Base-by-base conservation (phyloP, 768 basidiomycete species). In the Lactarius tabidus region DNA sequence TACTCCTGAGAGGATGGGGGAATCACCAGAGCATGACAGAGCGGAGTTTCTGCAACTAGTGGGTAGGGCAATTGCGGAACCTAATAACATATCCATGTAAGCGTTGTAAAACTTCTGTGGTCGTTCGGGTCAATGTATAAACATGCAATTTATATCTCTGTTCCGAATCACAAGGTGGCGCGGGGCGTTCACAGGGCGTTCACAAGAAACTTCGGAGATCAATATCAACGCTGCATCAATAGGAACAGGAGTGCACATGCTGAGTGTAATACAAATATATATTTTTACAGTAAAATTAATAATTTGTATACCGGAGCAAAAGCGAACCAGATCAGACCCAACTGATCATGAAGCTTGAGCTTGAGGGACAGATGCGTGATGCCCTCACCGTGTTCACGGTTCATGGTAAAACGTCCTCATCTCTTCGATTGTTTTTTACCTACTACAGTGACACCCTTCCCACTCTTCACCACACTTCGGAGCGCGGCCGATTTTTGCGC, bases 401-500 rank as follows among this genome's bases (percentile, higher is more conserved):
- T n/a, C n/a, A n/a, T n/a, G n/a, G n/a, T n/a, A n/a, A n/a, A n/a
- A n/a, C n/a, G n/a, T n/a, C n/a, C 60, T 57, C 61, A 66, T 45
- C 39, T 58, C 36, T 15, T 61, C 38, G 33, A 57, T 2, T 48
- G 53, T 60, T 43, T 48, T 75, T 94, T 95, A 28, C 93, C 94
- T 48, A 95, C 83, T 20, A 95, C 87, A 0, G 93, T 95, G 45
- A 95, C 89, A 0, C 94, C 93, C 72, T 85, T 90, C 1, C 93
- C 91, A 35, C 80, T 84, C 73, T 92, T 95, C 33, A 97, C 87
- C 10, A 97, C 82, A 68, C 83, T 89, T 75, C 88, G 86, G 65
- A 95, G 77, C 17, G 91, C 93, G 15, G 82, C 84, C 66, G 93
- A 86, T 76, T 98, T 97, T 77, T 95, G 89, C 71, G 85, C 87